Conservation (phyloP, 345 rosid species). For the Excoecaria agallocha region DNA sequence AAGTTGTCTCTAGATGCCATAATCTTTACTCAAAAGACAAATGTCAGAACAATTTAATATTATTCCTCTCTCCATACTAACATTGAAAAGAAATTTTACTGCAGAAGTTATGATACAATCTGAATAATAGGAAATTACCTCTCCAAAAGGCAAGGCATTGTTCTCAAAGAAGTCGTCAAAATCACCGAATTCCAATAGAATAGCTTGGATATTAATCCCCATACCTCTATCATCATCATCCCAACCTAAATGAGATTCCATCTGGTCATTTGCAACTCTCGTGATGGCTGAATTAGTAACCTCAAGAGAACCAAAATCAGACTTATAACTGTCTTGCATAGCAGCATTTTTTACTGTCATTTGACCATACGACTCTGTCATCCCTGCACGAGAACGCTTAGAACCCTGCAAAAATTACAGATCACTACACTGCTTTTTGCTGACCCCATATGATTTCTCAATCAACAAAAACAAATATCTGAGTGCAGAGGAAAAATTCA, state of each 20-base stretch:
- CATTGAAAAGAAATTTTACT: background rate
- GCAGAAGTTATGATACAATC: conserved; percentile 1
- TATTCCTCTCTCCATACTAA: background rate
- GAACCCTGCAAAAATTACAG: conserved; percentile 55
- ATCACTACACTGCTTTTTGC: background rate
- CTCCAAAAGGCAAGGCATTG: conserved; percentile 93
- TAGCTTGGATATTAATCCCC: conserved; percentile 91
- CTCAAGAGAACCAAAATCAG: conserved; percentile 53
- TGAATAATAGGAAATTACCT: conserved; percentile 50
- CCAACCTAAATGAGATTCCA: conserved; percentile 83
- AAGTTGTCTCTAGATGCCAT: background rate
- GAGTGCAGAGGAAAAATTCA: background rate
- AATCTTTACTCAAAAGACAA: background rate
- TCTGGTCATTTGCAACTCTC: conserved; percentile 64
- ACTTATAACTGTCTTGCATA: conserved; percentile 48
- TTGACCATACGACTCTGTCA: conserved; percentile 68
- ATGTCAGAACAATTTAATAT: background rate
- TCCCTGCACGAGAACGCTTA: conserved; percentile 75
- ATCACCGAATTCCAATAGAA: conserved; percentile 98
- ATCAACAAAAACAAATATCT: background rate
- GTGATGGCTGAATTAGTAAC: conserved; percentile 56
- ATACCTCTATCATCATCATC: conserved; percentile 87
- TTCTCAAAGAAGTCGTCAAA: conserved; percentile 96
- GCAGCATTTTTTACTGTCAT: conserved; percentile 40
- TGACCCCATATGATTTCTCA: background rate